Evolutionary conservation across 192 early-diverging fungal genomes (phyloP).

Genomic region (Phycomyces nitens): DNA sequence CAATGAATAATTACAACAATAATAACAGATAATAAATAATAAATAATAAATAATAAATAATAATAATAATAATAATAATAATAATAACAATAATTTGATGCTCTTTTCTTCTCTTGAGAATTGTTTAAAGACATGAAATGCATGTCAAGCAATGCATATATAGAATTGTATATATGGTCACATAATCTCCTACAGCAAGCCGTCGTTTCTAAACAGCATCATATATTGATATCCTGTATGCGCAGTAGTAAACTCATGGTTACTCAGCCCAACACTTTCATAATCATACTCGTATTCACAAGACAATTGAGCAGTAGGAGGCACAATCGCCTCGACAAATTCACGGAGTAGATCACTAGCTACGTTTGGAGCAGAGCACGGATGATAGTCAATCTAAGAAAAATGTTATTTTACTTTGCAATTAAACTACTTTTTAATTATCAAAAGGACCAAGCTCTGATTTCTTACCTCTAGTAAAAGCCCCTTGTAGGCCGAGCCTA

Average conservation of each 20-base stretch:
- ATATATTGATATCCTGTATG: slow-evolving; percentile 54
- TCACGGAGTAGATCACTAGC: slow-evolving; percentile 43
- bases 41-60: no score
- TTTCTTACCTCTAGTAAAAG: slow-evolving; percentile 49
- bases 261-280: slow-evolving; percentile 46
- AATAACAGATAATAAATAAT: no score
- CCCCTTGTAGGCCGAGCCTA: slow-evolving; percentile 53
- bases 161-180: neutral
- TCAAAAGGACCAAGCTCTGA: no score
- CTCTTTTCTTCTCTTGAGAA: neutral
- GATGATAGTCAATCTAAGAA: slow-evolving; percentile 50
- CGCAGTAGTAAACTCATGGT: slow-evolving; percentile 44
- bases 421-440: no score
- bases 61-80: no score
- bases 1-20: no score
- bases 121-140: neutral
- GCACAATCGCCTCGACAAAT: slow-evolving; percentile 46
- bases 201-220: slow-evolving; percentile 49
- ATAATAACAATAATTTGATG: neutral
- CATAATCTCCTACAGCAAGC: slow-evolving; percentile 36
- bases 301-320: slow-evolving; percentile 42
- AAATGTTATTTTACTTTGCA: no score
- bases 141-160: neutral
- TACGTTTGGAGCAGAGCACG: slow-evolving; percentile 42
- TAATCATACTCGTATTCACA: slow-evolving; percentile 52